Percentiles rank a stretch among this genome's conserved stretches.
Evolutionary conservation across 2,329 filamentous ascomycete species (phyloP).

Genomic region (Diaporthe nobilis): DNA sequence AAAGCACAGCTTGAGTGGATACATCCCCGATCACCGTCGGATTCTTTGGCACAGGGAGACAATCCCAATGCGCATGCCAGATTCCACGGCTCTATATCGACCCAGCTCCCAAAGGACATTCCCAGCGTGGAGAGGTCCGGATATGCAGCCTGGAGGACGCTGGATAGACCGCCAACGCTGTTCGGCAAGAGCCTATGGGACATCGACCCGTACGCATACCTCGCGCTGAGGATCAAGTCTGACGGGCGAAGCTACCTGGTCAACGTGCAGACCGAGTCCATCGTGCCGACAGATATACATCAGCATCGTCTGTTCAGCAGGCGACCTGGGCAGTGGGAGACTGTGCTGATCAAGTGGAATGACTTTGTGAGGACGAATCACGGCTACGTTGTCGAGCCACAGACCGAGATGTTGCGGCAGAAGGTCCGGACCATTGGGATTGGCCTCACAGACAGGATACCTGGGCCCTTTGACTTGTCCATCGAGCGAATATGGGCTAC

Average conservation of each 20-base stretch:
- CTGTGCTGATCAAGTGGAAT: conserved; percentile 89
- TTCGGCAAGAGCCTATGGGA: conserved; percentile 92
- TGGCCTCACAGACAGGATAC: conserved; percentile 88
- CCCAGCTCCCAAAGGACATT: conserved; percentile 80
- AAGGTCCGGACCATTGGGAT: conserved; percentile 90
- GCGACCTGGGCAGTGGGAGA: conserved; percentile 91
- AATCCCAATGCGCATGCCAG: conserved; percentile 72
- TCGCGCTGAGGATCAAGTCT: conserved; percentile 89
- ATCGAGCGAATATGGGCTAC: conserved; percentile 94
- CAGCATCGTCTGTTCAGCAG: conserved; percentile 90
- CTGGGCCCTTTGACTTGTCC: conserved; percentile 88
- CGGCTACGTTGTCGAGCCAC: conserved; percentile 91
- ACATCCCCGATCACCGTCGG: conserved; percentile 46
- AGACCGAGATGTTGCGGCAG: conserved; percentile 88
- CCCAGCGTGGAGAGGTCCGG: conserved; percentile 84
- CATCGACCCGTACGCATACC: conserved; percentile 88
- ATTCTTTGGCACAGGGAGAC: conserved; percentile 46
- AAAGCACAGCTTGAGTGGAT: conserved; percentile 79
- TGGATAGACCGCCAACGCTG: conserved; percentile 81
- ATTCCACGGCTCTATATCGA: conserved; percentile 92
- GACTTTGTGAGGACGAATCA: conserved; percentile 97
- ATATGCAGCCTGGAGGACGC: conserved; percentile 91
- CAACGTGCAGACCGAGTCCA: conserved; percentile 94
- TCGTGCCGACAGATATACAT: conserved; percentile 95
- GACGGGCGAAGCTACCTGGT: conserved; percentile 94